These are phyloP conservation scores for Diplodia mutila DNA, from an alignment of 2,329 filamentous ascomycete genomes.

Conservation along the genomic window DNA sequence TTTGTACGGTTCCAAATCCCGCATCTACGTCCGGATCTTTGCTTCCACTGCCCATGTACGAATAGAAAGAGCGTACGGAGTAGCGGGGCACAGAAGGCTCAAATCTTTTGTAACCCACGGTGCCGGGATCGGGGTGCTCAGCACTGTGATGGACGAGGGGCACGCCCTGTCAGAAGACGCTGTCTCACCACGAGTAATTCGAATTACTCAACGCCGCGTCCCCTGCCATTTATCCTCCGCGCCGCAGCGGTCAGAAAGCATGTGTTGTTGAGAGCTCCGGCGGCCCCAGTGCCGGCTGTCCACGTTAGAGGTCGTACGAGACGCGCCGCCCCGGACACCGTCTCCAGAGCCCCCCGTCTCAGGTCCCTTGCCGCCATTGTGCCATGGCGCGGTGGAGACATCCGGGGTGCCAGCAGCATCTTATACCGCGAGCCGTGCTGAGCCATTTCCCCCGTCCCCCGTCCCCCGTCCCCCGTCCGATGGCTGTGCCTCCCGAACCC, in stretches of 20 bases:
- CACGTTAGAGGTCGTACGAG: conserved; percentile 23
- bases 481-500: neutral
- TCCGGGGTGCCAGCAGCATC: conserved; percentile 7
- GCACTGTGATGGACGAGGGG: conserved; percentile 21
- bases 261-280: conserved; percentile 15
- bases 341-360: conserved; percentile 3
- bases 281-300: conserved; percentile 15
- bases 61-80: too few species aligned
- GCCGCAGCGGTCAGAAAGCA: conserved; percentile 1
- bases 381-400: conserved; percentile 15
- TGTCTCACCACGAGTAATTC: conserved; percentile 20
- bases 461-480: too few species aligned
- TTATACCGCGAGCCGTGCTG: conserved; percentile 11
- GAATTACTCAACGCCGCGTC: conserved; percentile 11
- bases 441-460: conserved; percentile 11
- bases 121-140: neutral
- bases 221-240: neutral
- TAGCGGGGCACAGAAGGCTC: too few species aligned
- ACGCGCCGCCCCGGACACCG: neutral
- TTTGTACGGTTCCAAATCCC: too few species aligned
- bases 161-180: conserved; percentile 6
- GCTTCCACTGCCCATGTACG: too few species aligned
- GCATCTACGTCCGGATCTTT: too few species aligned
- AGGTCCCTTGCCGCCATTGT: conserved; percentile 6
- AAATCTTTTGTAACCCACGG: too few species aligned